A percentile compares a stretch with the other conserved stretches of the same genome.
Evolutionary conservation across 176 grass and related monocot species (phyloP).

Genomic region (Carex cristatella): DNA sequence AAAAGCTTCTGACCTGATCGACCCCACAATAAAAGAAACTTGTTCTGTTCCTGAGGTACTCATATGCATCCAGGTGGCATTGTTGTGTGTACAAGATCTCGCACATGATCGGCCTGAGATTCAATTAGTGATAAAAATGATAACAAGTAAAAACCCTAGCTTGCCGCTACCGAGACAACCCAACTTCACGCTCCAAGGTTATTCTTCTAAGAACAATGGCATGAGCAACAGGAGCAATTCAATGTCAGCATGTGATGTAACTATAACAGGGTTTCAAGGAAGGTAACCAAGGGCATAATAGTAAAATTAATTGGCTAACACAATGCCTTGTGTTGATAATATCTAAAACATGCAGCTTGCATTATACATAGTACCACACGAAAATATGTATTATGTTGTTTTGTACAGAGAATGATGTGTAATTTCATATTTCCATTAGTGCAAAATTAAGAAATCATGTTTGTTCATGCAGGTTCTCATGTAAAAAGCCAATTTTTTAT

Average conservation of each 20-base stretch:
- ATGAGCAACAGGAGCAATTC: neutral
- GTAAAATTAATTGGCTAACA: neutral
- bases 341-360: neutral
- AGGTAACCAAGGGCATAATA: neutral
- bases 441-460: neutral
- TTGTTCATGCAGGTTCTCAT: neutral
- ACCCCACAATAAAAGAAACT: conserved; percentile 21
- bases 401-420: neutral
- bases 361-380: neutral
- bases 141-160: conserved; percentile 34
- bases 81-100: conserved; percentile 54
- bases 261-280: conserved; percentile 20
- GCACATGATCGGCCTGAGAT: conserved; percentile 35
- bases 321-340: neutral
- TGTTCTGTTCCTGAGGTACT: conserved; percentile 11
- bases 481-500: neutral
- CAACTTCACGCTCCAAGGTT: neutral
- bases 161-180: conserved; percentile 28
- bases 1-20: conserved; percentile 13
- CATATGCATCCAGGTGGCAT: conserved; percentile 47
- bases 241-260: neutral
- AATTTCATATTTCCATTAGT: neutral
- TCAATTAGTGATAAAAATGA: conserved; percentile 35
- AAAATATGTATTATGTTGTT: neutral
- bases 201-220: neutral